Evolutionary conservation across 257 asterid genomes (phyloP).

Genomic region (Linderniella brevidens): DNA sequence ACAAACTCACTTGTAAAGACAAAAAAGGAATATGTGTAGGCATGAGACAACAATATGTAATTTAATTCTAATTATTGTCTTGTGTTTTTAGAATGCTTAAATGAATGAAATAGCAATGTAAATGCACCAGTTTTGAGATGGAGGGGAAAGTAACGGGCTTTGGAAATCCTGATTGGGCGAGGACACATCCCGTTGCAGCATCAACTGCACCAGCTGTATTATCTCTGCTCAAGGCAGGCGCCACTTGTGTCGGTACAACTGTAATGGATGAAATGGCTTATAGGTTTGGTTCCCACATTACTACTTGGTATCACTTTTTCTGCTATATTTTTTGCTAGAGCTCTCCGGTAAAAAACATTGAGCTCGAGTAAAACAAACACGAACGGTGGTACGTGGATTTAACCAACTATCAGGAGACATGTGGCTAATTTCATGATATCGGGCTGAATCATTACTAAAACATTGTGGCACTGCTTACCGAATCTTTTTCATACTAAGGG

Average conservation of each 20-base stretch:
- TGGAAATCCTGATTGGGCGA: conserved; percentile 81
- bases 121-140: conserved; percentile 44
- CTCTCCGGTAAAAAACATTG: not conserved
- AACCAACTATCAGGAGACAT: not conserved
- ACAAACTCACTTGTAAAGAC: no score
- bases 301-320: no score
- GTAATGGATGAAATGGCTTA: conserved; percentile 98
- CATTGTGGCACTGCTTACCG: no score
- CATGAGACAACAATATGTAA: not conserved
- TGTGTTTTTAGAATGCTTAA: not conserved
- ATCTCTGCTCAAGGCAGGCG: conserved; percentile 62
- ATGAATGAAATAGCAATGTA: not conserved
- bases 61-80: not conserved
- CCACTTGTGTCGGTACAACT: conserved; percentile 69
- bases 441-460: no score
- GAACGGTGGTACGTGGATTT: not conserved
- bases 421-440: not conserved
- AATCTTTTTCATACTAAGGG: no score
- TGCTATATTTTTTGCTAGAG: not conserved
- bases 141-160: conserved; percentile 72
- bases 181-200: conserved; percentile 60
- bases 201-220: conserved; percentile 48
- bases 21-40: no score
- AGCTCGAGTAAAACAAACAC: no score
- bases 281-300: conserved; percentile 47